These are phyloP conservation scores for Magnolia sinica DNA, from an alignment of 164 flowering plant genomes.

Conservation along the genomic window DNA sequence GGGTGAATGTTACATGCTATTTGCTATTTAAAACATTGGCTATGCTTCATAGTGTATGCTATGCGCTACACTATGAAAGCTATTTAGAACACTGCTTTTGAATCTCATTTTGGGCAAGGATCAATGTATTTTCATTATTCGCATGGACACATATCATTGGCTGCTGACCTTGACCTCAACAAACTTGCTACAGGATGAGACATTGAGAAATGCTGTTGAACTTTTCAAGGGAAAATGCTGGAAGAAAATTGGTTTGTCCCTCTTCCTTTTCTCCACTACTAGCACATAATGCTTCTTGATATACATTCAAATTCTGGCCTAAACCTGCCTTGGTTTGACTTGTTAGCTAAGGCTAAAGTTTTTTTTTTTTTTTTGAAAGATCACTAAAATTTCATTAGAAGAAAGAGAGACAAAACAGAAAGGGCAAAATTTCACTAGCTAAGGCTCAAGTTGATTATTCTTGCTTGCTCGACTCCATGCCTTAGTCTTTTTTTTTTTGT, in stretches of 20 bases:
- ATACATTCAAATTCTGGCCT: background rate
- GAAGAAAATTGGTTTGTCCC: conserved; percentile 86
- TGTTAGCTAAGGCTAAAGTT: background rate
- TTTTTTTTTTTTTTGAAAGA: no score
- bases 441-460: background rate
- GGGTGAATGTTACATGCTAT: no score
- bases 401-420: no score
- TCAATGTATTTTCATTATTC: conserved; percentile 5
- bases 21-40: no score
- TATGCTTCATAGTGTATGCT: no score
- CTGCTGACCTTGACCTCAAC: background rate
- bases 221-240: conserved; percentile 78
- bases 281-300: background rate
- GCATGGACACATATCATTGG: background rate
- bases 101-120: background rate
- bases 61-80: no score
- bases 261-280: conserved; percentile 1
- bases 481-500: background rate
- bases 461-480: background rate
- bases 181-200: conserved; percentile 67
- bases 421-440: no score
- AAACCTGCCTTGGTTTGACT: conserved; percentile 2
- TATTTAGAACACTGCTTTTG: no score
- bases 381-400: no score
- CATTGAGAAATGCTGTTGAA: conserved; percentile 71